These are phyloP conservation scores for Allium cepa DNA, from an alignment of 106 monocot genomes.

Conservation along the genomic window DNA sequence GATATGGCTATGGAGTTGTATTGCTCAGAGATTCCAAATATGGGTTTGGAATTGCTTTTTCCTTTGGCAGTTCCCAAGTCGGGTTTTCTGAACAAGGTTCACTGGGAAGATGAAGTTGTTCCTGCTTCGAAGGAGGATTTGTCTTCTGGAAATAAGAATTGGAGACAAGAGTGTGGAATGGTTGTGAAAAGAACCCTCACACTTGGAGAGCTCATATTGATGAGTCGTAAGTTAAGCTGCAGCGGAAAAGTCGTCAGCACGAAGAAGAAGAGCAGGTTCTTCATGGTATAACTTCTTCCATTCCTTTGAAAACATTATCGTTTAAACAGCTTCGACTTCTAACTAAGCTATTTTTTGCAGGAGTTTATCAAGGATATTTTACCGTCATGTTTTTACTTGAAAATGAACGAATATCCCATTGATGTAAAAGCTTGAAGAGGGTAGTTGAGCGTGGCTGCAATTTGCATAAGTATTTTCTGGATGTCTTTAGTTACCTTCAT, in stretches of 20 bases:
- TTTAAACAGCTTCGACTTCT: not conserved
- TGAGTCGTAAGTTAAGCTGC: conserved; percentile 60
- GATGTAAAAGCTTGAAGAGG: too few relatives aligned
- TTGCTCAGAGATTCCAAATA: conserved; percentile 26
- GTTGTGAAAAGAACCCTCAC: conserved; percentile 28
- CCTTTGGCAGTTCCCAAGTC: conserved; percentile 29
- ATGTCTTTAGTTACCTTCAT: too few relatives aligned
- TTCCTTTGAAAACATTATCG: not conserved
- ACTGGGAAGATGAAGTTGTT: not conserved
- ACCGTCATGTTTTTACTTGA: conserved; percentile 17
- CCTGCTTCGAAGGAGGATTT: not conserved
- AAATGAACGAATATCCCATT: not conserved
- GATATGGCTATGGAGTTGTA: conserved; percentile 27
- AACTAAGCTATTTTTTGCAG: conserved; percentile 13
- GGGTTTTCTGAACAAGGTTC: conserved; percentile 23
- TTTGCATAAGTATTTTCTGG: too few relatives aligned
- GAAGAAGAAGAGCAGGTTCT: conserved; percentile 12
- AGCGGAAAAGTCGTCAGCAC: conserved; percentile 10
- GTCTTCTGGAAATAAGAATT: not conserved
- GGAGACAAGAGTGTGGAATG: not conserved
- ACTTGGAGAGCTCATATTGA: conserved; percentile 65
- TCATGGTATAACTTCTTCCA: conserved; percentile 25
- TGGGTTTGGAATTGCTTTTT: conserved; percentile 31
- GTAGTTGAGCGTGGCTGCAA: too few relatives aligned
- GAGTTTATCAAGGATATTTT: conserved; percentile 23